A percentile compares a stretch with the other conserved stretches of the same genome.
These are phyloP conservation scores for Syzygium malaccense DNA, from an alignment of 441 rosid genomes.

Conservation along the genomic window DNA sequence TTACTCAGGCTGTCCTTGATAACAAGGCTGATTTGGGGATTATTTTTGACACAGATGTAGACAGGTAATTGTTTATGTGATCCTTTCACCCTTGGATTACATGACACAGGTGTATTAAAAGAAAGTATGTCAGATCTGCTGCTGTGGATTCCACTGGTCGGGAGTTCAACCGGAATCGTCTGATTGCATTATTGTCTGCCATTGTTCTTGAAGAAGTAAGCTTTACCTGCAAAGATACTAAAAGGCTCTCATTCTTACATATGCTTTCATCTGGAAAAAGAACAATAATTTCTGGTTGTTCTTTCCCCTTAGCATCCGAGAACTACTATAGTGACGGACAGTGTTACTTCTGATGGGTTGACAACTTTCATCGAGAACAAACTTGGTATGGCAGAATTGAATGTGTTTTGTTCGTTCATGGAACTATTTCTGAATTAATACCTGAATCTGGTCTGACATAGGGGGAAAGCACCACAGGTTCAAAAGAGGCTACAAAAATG, in stretches of 20 bases:
- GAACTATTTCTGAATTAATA: slow-evolving; percentile 3
- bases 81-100: not conserved
- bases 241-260: not conserved
- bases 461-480: slow-evolving; percentile 97
- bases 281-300: not conserved
- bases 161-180: slow-evolving; percentile 88
- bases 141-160: slow-evolving; percentile 92
- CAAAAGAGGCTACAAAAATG: slow-evolving; percentile 97
- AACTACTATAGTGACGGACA: slow-evolving; percentile 92
- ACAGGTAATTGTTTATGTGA: slow-evolving; percentile 44
- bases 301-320: slow-evolving; percentile 67
- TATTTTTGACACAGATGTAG: slow-evolving; percentile 98
- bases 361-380: slow-evolving; percentile 78
- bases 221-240: not conserved
- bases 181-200: slow-evolving; percentile 89
- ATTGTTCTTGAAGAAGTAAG: slow-evolving; percentile 95
- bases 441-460: slow-evolving; percentile 13
- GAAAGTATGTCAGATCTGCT: slow-evolving; percentile 64
- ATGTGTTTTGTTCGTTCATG: slow-evolving; percentile 1
- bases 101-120: not conserved
- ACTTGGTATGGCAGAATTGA: slow-evolving; percentile 53
- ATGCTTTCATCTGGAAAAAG: not conserved
- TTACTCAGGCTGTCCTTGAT: slow-evolving; percentile 77
- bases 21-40: slow-evolving; percentile 95
- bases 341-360: slow-evolving; percentile 95